Percentiles rank a stretch among this genome's conserved stretches.
These are phyloP conservation scores for Naematelia encephala DNA, from an alignment of 768 basidiomycete genomes.

Conservation along the genomic window DNA sequence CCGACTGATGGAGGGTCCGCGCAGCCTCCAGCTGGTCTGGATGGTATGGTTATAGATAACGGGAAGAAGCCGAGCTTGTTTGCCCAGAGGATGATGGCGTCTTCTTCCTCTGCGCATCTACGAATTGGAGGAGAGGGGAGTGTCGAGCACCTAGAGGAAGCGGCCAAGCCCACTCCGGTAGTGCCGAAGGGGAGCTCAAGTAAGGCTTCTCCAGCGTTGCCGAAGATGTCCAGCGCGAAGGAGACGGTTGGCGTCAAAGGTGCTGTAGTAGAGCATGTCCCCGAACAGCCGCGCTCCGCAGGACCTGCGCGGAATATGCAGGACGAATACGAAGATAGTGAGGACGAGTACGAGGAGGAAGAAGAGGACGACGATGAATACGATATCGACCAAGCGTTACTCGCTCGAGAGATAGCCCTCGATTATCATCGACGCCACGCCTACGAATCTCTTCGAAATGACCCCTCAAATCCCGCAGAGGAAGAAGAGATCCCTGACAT, in stretches of 20 bases:
- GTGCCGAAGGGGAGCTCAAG: slow-evolving; percentile 5
- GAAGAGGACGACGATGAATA: slow-evolving; percentile 38
- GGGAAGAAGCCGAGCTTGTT: slow-evolving; percentile 37
- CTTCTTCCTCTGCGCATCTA: slow-evolving; percentile 6
- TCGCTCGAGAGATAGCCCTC: slow-evolving; percentile 31
- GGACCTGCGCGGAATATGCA: not conserved
- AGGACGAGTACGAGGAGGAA: slow-evolving; percentile 18
- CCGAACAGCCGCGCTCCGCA: not conserved
- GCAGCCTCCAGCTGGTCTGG: not conserved
- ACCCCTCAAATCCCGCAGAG: slow-evolving; percentile 32
- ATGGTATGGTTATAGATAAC: not conserved
- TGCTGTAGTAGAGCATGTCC: not conserved
- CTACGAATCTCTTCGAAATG: slow-evolving; percentile 30
- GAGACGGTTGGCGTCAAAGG: not conserved
- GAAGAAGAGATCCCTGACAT: slow-evolving; percentile 46
- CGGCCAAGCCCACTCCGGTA: too few species aligned
- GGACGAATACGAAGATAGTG: not conserved
- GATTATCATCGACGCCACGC: slow-evolving; percentile 39
- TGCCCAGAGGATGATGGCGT: slow-evolving; percentile 26
- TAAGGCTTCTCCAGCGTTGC: not conserved
- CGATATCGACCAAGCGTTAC: slow-evolving; percentile 38
- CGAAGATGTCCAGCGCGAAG: not conserved
- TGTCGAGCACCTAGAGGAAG: not conserved
- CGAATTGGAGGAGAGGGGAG: slow-evolving; percentile 7
- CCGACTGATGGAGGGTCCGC: not conserved